Conservation (phyloP, 1,139 yeast species). For the Hyphopichia burtonii region DNA sequence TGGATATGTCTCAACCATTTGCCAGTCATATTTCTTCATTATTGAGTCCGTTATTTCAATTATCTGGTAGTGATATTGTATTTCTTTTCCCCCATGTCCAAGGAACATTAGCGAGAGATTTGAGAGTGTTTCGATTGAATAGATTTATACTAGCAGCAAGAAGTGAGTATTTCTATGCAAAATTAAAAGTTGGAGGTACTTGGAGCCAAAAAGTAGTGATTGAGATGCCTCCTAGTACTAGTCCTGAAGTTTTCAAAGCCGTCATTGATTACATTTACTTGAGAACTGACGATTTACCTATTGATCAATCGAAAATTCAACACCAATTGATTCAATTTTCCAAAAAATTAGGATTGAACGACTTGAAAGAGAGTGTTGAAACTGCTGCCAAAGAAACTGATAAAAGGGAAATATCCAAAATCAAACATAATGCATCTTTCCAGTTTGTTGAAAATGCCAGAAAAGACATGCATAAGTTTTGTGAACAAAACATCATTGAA, state of each 20-base stretch:
- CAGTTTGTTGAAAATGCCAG: slow-evolving; percentile 49
- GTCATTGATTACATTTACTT: slow-evolving; percentile 56
- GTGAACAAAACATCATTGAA: slow-evolving; percentile 36
- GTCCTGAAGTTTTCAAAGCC: slow-evolving; percentile 29
- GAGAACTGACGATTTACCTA: slow-evolving; percentile 26
- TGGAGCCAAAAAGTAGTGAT: slow-evolving; percentile 26
- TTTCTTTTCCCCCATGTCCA: slow-evolving; percentile 23
- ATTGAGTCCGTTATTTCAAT: slow-evolving; percentile 26
- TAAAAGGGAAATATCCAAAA: slow-evolving; percentile 32
- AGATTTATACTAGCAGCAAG: slow-evolving; percentile 43
- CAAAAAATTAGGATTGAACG: slow-evolving; percentile 29
- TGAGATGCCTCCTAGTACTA: slow-evolving; percentile 19
- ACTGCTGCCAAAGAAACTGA: slow-evolving; percentile 11
- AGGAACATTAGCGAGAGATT: slow-evolving; percentile 12
- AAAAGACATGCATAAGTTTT: slow-evolving; percentile 40
- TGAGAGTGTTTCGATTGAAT: slow-evolving; percentile 27
- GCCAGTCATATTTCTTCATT: slow-evolving; percentile 65
- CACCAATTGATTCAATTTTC: slow-evolving; percentile 33
- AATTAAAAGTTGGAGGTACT: slow-evolving; percentile 17
- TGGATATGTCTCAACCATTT: slow-evolving; percentile 71
- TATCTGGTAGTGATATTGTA: slow-evolving; percentile 38
- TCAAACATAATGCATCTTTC: slow-evolving; percentile 45
- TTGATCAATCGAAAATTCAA: slow-evolving; percentile 24
- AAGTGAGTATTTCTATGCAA: slow-evolving; percentile 25
- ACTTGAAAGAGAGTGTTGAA: slow-evolving; percentile 33